Percentiles rank a stretch among this genome's conserved stretches.
phyloP scores from a whole-genome alignment of 192 early-diverging fungal species.

The Entomortierella parvispora region DNA sequence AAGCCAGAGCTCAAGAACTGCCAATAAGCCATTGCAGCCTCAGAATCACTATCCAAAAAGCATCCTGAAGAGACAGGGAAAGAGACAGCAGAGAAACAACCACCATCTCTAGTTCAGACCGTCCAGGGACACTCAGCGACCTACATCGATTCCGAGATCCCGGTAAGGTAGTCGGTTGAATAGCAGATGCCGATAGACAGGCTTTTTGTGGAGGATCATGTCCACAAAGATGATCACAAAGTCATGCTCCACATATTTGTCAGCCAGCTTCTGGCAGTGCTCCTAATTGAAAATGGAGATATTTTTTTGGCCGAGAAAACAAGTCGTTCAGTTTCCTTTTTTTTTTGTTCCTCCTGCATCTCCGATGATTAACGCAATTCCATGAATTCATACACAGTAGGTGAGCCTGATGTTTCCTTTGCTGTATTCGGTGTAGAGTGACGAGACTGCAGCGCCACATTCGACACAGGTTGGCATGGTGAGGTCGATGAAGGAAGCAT shows the following conservation, averaged over 20 bases:
- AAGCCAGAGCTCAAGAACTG: too few relatives aligned
- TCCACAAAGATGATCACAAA: constrained; percentile 90
- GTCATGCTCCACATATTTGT: constrained; percentile 95
- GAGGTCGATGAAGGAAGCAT: too few relatives aligned
- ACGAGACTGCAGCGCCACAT: constrained; percentile 73
- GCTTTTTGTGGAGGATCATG: constrained; percentile 88
- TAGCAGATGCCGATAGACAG: constrained; percentile 87
- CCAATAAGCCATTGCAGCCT: not conserved
- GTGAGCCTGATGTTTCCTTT: constrained; percentile 86
- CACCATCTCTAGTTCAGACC: too few relatives aligned
- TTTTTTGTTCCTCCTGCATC: too few relatives aligned
- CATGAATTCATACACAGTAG: constrained; percentile 67
- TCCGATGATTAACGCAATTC: too few relatives aligned
- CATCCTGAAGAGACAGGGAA: too few relatives aligned
- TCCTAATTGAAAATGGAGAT: constrained; percentile 49
- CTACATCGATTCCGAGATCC: constrained; percentile 55
- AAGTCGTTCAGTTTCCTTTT: not conserved
- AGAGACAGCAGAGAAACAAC: too few relatives aligned
- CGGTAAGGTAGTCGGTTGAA: constrained; percentile 80
- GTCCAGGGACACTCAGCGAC: too few relatives aligned
- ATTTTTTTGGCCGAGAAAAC: not conserved
- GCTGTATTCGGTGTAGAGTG: constrained; percentile 85
- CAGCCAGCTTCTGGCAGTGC: constrained; percentile 82
- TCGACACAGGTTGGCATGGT: constrained; percentile 80
- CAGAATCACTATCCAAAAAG: too few relatives aligned